Evolutionary conservation across 2,329 filamentous ascomycete species (phyloP), one percentile per base, ranked within the genome.

Genomic region (Cercospora brassicicola): DNA sequence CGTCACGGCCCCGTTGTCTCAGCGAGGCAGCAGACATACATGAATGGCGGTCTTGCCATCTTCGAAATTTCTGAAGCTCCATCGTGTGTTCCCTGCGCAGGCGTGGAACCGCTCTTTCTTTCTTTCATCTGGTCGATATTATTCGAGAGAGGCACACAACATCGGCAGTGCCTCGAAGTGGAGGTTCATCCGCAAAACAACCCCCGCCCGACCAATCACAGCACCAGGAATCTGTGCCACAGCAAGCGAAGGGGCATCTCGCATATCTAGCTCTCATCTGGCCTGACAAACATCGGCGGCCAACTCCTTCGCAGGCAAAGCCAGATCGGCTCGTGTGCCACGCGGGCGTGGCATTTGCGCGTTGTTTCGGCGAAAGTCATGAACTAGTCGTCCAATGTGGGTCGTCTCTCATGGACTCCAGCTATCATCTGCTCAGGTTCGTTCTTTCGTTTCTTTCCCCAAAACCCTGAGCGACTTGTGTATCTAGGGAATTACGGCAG

Each of bases 391-490:
- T 56, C 53, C 51, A 39, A 33, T 28, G 48, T 42, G 51, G 51
- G 51, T 62, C 59, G 28, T 39, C 59, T 62, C 26, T 28, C 13
- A 64, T 64, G 62, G 51, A 64, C 53, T 59, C 31, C 62, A 64
- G 51, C 51, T 57, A 64, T 57, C 62, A 45, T 59, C 62, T 57
- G 31, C 53, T 64, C 62, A 59, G 51, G 51, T 59, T 57, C 62
- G 51, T 64, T 18, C 28, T 20, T 36, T 28, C 51, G 31, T 59
- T 26, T 39, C 36, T 57, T 39, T 62, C 39, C 31, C 20, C 28
- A 4, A 48, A 33, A 18, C 26, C 59, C 39, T 31, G 42, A 62
- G 59, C 39, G 48, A 28, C 23, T 28, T 28, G 23, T 55, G 48
- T 4, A 26, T 26, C 23, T 55, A 30, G 23, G 45, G 48, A 55